Evolutionary conservation across 805 yeast genomes (phyloP), one percentile per base, ranked within the genome.

Genomic region (Ogataea dorogensis): DNA sequence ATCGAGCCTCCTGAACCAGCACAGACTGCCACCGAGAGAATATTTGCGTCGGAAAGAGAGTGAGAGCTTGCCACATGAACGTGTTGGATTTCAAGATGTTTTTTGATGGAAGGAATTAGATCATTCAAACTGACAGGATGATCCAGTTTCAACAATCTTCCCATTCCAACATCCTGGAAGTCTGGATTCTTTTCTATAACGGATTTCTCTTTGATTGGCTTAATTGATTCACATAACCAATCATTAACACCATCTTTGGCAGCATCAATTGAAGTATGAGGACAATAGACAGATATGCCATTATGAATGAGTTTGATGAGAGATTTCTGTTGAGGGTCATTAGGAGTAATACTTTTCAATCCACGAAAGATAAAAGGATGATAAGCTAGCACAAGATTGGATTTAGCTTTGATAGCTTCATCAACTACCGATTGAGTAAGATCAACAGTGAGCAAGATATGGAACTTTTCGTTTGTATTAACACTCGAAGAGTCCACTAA

Each of bases 191-290:
- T 71, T 31, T 68, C 67, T 28, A 81, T 68, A 16, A 78, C 54
- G 46, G 38, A 57, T 47, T 58, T 54, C 36, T 51, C 39, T 38
- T 17, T 15, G 4, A 42, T 16, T 2, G 58, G 54, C 0, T 59
- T 53, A 3, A 74, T 53, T 5, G 86, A 85, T 24, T 74, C 77
- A 1, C 76, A 83, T 26, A 93, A 68, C 83, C 95, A 93, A 57
- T 88, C 98, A 49, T 93, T 93, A 44, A 93, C 96, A 15, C 98
- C 98, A n/a, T 82, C 84, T 9, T 62, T 60, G 7, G 93, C 93
- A 16, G 97, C 91, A 61, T 93, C 98, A 3, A 93, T 84, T 0
- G 98, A 88, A 1, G 98, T 91, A 56, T 93, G 99, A 17, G 99
- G 98, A 37, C 82, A 82, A 58, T 93, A 93, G 2, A 93, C 98